A percentile compares a stretch with the other conserved stretches of the same genome.
phyloP scores from a whole-genome alignment of 73 alveolate species.

The Paramecium primaurelia region DNA sequence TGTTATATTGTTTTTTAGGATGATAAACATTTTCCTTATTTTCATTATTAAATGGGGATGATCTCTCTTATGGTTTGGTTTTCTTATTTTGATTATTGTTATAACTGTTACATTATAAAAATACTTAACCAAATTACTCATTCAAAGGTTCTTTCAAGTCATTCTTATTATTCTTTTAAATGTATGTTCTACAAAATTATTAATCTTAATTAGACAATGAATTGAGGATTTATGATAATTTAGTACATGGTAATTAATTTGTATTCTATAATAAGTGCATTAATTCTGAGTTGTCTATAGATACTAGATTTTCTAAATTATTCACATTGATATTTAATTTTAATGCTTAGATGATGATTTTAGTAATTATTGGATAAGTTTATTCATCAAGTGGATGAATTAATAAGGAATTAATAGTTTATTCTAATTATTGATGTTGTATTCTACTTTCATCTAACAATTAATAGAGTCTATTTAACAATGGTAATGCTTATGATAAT shows the following conservation, averaged over 20 bases:
- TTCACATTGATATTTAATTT: not conserved
- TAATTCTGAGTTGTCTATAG: not conserved
- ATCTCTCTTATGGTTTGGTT: constrained; percentile 3
- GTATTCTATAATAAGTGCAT: not conserved
- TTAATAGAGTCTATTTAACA: not conserved
- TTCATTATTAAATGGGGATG: not conserved
- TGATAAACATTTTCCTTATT: constrained; percentile 22
- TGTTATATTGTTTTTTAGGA: not conserved
- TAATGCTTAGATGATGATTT: not conserved
- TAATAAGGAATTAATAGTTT: not conserved
- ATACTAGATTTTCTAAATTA: not conserved
- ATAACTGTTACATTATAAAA: not conserved
- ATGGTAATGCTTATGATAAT: not conserved
- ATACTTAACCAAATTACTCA: constrained; percentile 37
- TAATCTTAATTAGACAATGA: not conserved
- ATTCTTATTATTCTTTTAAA: constrained; percentile 9
- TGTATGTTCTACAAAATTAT: not conserved
- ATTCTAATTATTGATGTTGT: not conserved
- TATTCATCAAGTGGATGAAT: not conserved
- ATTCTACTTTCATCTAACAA: not conserved
- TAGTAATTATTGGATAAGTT: not conserved
- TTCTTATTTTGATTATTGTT: not conserved
- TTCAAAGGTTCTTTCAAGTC: constrained; percentile 38
- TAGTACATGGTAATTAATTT: not conserved
- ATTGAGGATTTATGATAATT: not conserved